Conservation (phyloP, 495 filamentous ascomycete genomes). For the Penicillium lagena region DNA sequence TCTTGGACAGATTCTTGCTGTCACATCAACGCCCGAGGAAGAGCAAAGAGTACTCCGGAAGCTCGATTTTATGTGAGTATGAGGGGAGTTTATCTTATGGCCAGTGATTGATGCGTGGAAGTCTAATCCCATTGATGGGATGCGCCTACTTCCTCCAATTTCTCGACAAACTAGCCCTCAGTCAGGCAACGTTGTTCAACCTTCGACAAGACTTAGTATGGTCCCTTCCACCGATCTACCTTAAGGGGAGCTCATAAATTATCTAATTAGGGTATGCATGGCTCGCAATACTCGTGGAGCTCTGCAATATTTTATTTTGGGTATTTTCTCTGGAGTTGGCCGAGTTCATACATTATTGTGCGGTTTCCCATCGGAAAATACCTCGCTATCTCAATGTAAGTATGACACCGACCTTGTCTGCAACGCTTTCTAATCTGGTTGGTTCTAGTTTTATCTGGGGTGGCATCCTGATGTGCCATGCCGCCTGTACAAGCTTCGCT, state of each 20-base stretch:
- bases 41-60: slow-evolving; percentile 23
- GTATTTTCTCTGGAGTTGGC: slow-evolving; percentile 47
- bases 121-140: slow-evolving; percentile 39
- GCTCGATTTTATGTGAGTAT: slow-evolving; percentile 23
- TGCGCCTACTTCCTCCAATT: slow-evolving; percentile 38
- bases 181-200: slow-evolving; percentile 46
- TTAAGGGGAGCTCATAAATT: background rate
- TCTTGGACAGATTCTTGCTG: slow-evolving; percentile 20
- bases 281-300: slow-evolving; percentile 42
- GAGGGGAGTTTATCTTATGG: background rate
- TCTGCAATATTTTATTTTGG: slow-evolving; percentile 46
- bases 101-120: background rate
- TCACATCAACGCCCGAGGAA: slow-evolving; percentile 19
- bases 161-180: slow-evolving; percentile 49
- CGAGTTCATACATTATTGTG: slow-evolving; percentile 49
- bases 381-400: slow-evolving; percentile 29
- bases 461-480: slow-evolving; percentile 27
- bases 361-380: slow-evolving; percentile 50
- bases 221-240: background rate
- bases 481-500: slow-evolving; percentile 44
- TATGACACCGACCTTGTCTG: background rate
- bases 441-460: slow-evolving; percentile 29
- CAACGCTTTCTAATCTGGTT: background rate
- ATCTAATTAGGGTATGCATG: slow-evolving; percentile 22
- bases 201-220: slow-evolving; percentile 29